phyloP scores from a whole-genome alignment of 2,329 filamentous ascomycete genomes.

The Cytospora mali region DNA sequence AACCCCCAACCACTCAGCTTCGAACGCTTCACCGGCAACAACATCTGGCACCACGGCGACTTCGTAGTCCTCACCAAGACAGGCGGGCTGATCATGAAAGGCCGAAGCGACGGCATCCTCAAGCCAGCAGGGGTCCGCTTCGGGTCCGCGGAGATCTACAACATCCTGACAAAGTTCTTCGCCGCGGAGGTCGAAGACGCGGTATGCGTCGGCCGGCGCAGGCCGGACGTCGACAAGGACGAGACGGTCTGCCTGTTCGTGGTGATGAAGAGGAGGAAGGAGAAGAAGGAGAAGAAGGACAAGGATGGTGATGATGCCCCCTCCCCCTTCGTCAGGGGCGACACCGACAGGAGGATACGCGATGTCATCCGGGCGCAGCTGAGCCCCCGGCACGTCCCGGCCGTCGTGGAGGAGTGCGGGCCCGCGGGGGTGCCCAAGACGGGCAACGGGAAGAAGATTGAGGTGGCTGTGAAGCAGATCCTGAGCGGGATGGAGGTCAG shows the following conservation, averaged over 20 bases:
- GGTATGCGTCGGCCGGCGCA: conserved; percentile 75
- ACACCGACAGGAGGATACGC: conserved; percentile 68
- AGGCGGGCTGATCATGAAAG: conserved; percentile 85
- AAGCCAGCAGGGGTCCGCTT: conserved; percentile 93
- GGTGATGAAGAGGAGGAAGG: conserved; percentile 65
- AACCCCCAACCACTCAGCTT: conserved; percentile 52
- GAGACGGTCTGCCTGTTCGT: conserved; percentile 90
- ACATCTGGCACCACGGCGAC: conserved; percentile 91
- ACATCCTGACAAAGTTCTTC: conserved; percentile 85
- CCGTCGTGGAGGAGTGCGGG: conserved; percentile 72
- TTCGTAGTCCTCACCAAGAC: conserved; percentile 74
- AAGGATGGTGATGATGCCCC: no score
- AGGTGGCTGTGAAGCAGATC: conserved; percentile 96
- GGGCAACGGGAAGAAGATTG: conserved; percentile 95
- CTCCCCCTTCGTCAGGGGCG: conserved; percentile 47
- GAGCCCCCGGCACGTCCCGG: conserved; percentile 87
- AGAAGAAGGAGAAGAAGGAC: not conserved
- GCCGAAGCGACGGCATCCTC: conserved; percentile 86
- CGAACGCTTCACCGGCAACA: conserved; percentile 66
- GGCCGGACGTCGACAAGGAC: conserved; percentile 71
- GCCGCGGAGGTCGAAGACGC: conserved; percentile 78
- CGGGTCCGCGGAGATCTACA: conserved; percentile 94
- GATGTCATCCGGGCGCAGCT: conserved; percentile 72
- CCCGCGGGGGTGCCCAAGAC: conserved; percentile 84
- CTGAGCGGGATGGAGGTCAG: conserved; percentile 84